Evolutionary conservation across 129 eudicot species (phyloP), one percentile per base, ranked within the genome.

Genomic region (Artemisia tridentata): DNA sequence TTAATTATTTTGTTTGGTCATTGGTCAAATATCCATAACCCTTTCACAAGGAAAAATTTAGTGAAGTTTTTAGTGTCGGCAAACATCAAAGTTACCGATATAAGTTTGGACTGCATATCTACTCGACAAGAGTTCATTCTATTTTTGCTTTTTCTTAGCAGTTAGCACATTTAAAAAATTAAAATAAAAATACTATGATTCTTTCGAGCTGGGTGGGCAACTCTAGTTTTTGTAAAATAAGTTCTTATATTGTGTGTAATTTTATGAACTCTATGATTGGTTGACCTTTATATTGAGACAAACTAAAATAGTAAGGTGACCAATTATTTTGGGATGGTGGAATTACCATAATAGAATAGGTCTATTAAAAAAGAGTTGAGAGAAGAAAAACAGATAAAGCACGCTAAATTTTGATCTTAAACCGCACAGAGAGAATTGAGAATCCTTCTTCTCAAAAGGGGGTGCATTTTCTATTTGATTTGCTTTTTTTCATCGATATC

Each of bases 1-100:
- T 60, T 59, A 71, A 60, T 60, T 59, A 71, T 57, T n/a, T 31
- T n/a, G 69, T 60, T 47, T 29, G 34, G 62, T 6, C 43, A 23
- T 71, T 71, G 51, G 74, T 38, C 17, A 21, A 41, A 43, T 71
- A 56, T 11, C 41, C 23, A 8, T 41, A 45, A 3, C 75, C 75
- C 38, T 18, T 54, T 3, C 8, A 17, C 25, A 54, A 7, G 25
- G 20, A 17, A 10, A 52, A 54, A 17, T 8, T 54, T 16, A 54
- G 11, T 54, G 60, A 54, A 17, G 23, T 54, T 54, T 38, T 10
- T 38, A 38, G 45, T 6, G 60, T 18, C 1, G 23, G 20, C 13
- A 21, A 54, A 54, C 13, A 54, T 54, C 60, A 54, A 54, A 54
- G 60, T 54, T 18, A 54, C 60, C 25, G 16, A 54, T 54, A 54